Evolutionary conservation across 306 rosid genomes (phyloP).

Genomic region (Rosa rugosa): DNA sequence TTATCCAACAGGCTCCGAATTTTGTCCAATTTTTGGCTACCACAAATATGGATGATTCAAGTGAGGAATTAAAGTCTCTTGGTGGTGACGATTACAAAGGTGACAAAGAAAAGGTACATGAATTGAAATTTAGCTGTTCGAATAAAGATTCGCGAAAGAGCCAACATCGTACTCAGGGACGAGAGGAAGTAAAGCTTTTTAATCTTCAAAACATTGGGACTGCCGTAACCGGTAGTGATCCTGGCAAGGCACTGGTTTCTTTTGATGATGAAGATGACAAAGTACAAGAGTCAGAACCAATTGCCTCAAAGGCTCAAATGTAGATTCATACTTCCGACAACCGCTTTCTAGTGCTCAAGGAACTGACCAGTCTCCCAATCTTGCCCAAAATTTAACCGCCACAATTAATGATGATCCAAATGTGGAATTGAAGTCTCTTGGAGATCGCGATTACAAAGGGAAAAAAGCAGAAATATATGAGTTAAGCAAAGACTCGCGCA

Average conservation of each 20-base stretch:
- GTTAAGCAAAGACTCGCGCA: background rate
- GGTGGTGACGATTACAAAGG: background rate
- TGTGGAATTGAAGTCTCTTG: background rate
- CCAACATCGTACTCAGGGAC: background rate
- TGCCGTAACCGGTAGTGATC: background rate
- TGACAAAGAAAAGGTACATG: background rate
- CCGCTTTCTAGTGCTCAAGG: background rate
- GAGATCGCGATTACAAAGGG: background rate
- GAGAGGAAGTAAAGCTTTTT: background rate
- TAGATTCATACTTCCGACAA: background rate
- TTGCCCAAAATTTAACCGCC: background rate
- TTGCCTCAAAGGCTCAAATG: background rate
- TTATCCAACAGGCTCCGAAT: no score
- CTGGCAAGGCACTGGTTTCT: background rate
- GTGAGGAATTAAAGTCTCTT: no score
- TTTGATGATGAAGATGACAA: background rate
- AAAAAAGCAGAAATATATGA: background rate
- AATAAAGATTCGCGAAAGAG: background rate
- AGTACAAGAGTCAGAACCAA: background rate
- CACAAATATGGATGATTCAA: no score
- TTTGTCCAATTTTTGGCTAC: no score
- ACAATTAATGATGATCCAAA: background rate
- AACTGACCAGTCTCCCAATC: background rate
- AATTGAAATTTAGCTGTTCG: background rate
- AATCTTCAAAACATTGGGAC: background rate